Evolutionary conservation across 129 eudicot species (phyloP).

Genomic region (Flaveria linearis): DNA sequence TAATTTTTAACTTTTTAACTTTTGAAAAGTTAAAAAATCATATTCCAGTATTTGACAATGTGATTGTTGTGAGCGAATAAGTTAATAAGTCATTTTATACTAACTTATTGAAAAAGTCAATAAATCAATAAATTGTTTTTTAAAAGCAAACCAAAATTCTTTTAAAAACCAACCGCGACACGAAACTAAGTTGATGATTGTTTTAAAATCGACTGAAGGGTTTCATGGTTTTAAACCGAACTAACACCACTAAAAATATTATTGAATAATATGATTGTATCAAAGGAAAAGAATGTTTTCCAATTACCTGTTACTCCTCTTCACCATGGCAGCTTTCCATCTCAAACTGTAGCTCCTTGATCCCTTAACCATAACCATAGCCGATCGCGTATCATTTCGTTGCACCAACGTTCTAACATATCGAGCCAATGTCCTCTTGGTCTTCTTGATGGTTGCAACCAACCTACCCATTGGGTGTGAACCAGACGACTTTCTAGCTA

Average conservation of each 20-base stretch:
- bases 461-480: conserved; percentile 48
- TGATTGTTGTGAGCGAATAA: too few species aligned
- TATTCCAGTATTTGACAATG: too few species aligned
- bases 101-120: too few species aligned
- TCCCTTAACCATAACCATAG: conserved; percentile 48
- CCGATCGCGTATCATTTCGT: conserved; percentile 43
- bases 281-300: not conserved
- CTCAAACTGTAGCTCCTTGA: conserved; percentile 47
- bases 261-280: too few species aligned
- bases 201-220: not conserved
- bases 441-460: conserved; percentile 49
- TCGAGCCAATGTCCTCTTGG: conserved; percentile 49
- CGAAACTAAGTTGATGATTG: not conserved
- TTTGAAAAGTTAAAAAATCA: too few species aligned
- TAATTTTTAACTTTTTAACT: too few species aligned
- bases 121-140: too few species aligned
- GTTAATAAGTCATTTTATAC: too few species aligned
- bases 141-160: too few species aligned
- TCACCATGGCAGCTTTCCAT: conserved; percentile 60
- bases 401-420: conserved; percentile 51
- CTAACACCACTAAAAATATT: too few species aligned
- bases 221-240: too few species aligned
- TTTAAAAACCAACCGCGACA: too few species aligned
- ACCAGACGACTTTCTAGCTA: conserved; percentile 40
- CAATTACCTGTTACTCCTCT: conserved; percentile 44